Conservation (phyloP, 495 filamentous ascomycete species). For the Aspergillus sparsus region DNA sequence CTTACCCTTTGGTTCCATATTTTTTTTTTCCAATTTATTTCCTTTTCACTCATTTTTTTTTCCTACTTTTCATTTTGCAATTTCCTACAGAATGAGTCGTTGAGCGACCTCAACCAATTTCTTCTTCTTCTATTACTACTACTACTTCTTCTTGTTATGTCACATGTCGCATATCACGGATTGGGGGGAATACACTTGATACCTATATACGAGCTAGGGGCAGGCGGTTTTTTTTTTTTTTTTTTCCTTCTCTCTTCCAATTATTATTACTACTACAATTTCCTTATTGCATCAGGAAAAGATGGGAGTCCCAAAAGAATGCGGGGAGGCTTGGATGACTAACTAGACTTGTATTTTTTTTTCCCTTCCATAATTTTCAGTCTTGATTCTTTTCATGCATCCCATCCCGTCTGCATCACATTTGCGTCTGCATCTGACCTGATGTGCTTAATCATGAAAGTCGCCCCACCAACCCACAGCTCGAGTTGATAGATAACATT, state of each 20-base stretch:
- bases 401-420: neutral
- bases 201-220: neutral
- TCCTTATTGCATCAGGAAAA: neutral
- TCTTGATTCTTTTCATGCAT: neutral
- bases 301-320: neutral
- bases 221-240: neutral
- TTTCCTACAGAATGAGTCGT: neutral
- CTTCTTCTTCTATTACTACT: neutral
- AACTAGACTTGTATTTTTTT: neutral
- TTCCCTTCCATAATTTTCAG: neutral
- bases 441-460: too few species aligned
- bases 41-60: constrained; percentile 22
- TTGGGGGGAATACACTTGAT: neutral
- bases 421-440: neutral
- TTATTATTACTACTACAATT: neutral
- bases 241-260: neutral
- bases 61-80: neutral
- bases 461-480: too few species aligned
- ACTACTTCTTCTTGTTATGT: neutral
- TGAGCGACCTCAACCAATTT: neutral
- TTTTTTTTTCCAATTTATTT: constrained; percentile 18
- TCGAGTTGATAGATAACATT: neutral
- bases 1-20: neutral
- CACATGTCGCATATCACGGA: neutral
- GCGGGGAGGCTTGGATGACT: neutral